These are phyloP conservation scores for Crinitomyces ghanaensis DNA, from an alignment of 805 yeast genomes.

Conservation along the genomic window DNA sequence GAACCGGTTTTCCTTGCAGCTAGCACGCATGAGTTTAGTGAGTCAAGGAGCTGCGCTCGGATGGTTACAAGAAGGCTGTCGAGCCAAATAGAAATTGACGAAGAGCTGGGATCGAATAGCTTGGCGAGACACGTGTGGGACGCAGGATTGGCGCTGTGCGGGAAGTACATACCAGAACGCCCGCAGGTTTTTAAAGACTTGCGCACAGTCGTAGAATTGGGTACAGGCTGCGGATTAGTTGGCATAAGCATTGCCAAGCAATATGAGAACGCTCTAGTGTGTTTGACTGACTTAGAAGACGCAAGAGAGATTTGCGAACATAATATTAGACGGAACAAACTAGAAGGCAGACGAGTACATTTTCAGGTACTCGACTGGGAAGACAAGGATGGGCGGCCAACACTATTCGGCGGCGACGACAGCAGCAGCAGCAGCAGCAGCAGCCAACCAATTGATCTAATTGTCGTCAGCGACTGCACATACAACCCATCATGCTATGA, in stretches of 20 bases:
- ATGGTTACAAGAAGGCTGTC: background rate
- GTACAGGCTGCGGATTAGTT: slow-evolving; percentile 34
- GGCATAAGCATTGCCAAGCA: slow-evolving; percentile 24
- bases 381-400: slow-evolving; percentile 8
- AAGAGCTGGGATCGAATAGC: slow-evolving; percentile 29
- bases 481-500: slow-evolving; percentile 33
- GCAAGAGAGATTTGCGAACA: slow-evolving; percentile 28
- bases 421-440: slow-evolving; percentile 6
- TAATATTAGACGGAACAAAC: slow-evolving; percentile 19
- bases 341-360: slow-evolving; percentile 7
- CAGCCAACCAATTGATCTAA: slow-evolving; percentile 24
- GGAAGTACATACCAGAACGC: background rate
- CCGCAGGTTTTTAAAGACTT: background rate
- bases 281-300: slow-evolving; percentile 30
- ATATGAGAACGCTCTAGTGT: slow-evolving; percentile 13
- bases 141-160: slow-evolving; percentile 22
- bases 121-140: slow-evolving; percentile 37
- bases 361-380: slow-evolving; percentile 32
- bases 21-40: background rate
- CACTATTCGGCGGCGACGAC: too few relatives aligned
- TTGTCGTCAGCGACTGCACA: slow-evolving; percentile 33
- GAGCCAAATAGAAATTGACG: slow-evolving; percentile 18
- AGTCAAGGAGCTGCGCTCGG: background rate
- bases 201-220: slow-evolving; percentile 28
- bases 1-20: slow-evolving; percentile 1